These are phyloP conservation scores for Trametopsis cervina DNA, from an alignment of 768 basidiomycete species.

Conservation along the genomic window DNA sequence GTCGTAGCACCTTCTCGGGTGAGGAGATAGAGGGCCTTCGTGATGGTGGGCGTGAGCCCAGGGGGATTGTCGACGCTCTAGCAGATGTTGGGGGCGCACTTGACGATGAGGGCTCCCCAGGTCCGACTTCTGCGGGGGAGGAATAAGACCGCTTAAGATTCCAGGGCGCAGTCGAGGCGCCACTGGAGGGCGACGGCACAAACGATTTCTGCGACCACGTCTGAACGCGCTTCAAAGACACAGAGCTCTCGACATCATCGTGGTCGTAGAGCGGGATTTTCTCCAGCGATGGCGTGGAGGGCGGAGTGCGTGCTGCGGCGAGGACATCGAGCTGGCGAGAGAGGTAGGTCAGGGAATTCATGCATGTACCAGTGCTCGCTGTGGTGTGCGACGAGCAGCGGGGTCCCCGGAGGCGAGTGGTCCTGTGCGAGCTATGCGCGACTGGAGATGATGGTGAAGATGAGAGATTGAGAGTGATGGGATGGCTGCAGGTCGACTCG, in stretches of 20 bases:
- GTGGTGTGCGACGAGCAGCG: neutral
- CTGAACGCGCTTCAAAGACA: slow-evolving; percentile 34
- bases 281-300: slow-evolving; percentile 45
- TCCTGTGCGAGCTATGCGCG: neutral
- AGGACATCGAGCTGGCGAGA: slow-evolving; percentile 79
- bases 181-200: slow-evolving; percentile 32
- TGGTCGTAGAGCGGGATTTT: slow-evolving; percentile 24
- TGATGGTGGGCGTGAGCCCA: slow-evolving; percentile 11
- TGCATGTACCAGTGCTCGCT: slow-evolving; percentile 23
- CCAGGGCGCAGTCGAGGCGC: slow-evolving; percentile 21
- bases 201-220: slow-evolving; percentile 54
- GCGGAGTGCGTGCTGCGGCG: slow-evolving; percentile 51
- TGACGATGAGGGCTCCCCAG: slow-evolving; percentile 9
- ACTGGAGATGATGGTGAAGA: slow-evolving; percentile 6
- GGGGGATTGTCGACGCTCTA: slow-evolving; percentile 1
- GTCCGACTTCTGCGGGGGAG: slow-evolving; percentile 46
- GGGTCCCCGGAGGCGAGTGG: neutral
- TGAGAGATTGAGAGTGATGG: slow-evolving; percentile 4
- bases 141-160: slow-evolving; percentile 56
- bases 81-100: slow-evolving; percentile 10
- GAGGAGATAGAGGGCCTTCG: slow-evolving; percentile 21
- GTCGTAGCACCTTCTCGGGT: slow-evolving; percentile 19
- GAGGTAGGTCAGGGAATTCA: slow-evolving; percentile 80
- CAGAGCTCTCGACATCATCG: slow-evolving; percentile 14
- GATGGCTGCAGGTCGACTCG: neutral